Evolutionary conservation across 257 asterid species (phyloP).

Genomic region (Capsicum pubescens): DNA sequence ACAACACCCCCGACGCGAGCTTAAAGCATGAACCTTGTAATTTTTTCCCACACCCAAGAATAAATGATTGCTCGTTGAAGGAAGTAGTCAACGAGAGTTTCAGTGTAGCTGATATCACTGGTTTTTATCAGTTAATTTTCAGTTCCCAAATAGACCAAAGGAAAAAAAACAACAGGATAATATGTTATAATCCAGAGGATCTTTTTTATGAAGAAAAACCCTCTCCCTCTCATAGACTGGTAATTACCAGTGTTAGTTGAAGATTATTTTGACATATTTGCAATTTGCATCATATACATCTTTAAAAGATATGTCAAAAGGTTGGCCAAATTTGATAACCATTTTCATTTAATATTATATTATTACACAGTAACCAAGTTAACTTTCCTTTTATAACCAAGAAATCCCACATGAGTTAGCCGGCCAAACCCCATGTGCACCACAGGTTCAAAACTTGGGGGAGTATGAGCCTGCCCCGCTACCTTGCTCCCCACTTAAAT

Average conservation of each 20-base stretch:
- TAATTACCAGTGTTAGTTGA: not conserved
- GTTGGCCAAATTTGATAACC: not conserved
- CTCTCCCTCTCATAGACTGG: not conserved
- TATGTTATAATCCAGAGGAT: not conserved
- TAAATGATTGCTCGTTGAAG: not conserved
- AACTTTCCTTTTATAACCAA: not conserved
- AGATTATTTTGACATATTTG: not conserved
- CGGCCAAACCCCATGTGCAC: not conserved
- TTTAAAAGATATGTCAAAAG: not conserved
- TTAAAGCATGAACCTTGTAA: not conserved
- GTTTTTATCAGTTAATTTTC: not conserved
- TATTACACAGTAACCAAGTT: not conserved
- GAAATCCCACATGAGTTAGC: not conserved
- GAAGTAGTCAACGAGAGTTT: not conserved
- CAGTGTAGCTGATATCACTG: not conserved
- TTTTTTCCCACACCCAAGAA: not conserved
- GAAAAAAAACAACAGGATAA: not conserved
- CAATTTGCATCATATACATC: not conserved
- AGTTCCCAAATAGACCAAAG: not conserved
- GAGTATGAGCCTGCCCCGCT: not conserved
- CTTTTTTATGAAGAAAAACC: not conserved
- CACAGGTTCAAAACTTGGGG: not conserved
- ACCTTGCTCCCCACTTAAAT: not conserved
- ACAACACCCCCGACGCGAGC: too few species aligned
- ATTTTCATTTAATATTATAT: not conserved